Evolutionary conservation across 129 eudicot species (phyloP), one percentile per base, ranked within the genome.

Genomic region (Flaveria linearis): DNA sequence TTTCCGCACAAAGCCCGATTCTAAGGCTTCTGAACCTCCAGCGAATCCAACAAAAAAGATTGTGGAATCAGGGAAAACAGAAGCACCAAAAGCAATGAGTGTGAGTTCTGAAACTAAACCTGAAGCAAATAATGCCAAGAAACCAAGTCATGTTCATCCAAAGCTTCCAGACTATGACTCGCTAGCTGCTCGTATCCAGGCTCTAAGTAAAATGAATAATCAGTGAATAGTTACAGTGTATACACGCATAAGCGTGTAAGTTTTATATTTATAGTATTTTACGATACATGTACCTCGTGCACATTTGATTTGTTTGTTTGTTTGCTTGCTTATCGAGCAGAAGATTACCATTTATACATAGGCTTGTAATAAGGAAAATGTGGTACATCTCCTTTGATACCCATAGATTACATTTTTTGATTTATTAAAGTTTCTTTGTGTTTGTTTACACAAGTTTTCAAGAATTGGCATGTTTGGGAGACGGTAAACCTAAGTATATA

Each of bases 61-160:
- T 30, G 69, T n/a, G 41, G 74, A 84, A 47, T 46, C 79, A 13
- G 81, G 26, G 65, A 73, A 62, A 46, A 28, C 67, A 64, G 80
- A 74, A 75, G 72, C 14, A 47, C 69, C 81, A 7, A 74, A 77
- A 75, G 26, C 69, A 36, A 25, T 81, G 61, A 63, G 74, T 30
- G 7, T 20, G 68, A 26, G 73, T 61, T 73, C 30, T 12, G 55
- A 72, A 72, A 52, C 75, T 30, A 81, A 86, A n/a, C 49, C 33
- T 10, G 80, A 82, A 47, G 87, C 62, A 53, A 86, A 77, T 47
- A 65, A 80, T 70, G 61, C 53, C 3, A 85, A 84, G 83, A 83
- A 78, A 72, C 89, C 97, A 15, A 88, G 90, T 73, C 97, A 93
- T 81, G 97, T 93, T 68, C 98, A 90, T 80, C 97, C 97, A 64